Percentiles rank a stretch among this genome's conserved stretches.
Evolutionary conservation across 1,284 basidiomycete species (phyloP).

Genomic region (Leccinum pachyderme): DNA sequence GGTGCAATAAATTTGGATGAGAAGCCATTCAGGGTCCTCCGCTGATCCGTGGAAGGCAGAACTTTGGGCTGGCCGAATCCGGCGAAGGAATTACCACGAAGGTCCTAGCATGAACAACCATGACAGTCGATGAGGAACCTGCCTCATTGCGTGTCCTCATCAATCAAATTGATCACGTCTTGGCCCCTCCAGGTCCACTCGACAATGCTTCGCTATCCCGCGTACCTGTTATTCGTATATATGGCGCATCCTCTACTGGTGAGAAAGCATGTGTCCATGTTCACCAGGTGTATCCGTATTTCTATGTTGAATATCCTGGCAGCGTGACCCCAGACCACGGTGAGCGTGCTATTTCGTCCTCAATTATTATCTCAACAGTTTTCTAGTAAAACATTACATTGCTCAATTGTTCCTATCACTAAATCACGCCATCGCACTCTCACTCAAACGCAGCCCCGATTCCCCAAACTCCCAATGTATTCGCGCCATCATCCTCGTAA

Average conservation of each 20-base stretch:
- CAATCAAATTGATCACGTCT: slow-evolving; percentile 65
- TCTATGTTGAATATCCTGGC: slow-evolving; percentile 69
- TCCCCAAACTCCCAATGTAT: slow-evolving; percentile 58
- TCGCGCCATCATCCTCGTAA: slow-evolving; percentile 80
- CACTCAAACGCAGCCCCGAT: slow-evolving; percentile 62
- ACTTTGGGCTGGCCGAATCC: too few relatives aligned
- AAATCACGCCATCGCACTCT: slow-evolving; percentile 75
- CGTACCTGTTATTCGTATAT: slow-evolving; percentile 85
- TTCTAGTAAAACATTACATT: slow-evolving; percentile 68
- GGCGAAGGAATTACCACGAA: not conserved
- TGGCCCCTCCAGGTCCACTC: slow-evolving; percentile 55
- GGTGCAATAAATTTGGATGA: not conserved
- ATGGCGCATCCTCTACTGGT: slow-evolving; percentile 78
- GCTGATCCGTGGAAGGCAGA: not conserved
- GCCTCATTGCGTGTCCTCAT: slow-evolving; percentile 53
- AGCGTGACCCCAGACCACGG: slow-evolving; percentile 51
- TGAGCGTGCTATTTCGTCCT: slow-evolving; percentile 22
- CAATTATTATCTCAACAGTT: slow-evolving; percentile 2
- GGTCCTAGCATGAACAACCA: not conserved
- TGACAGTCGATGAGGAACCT: slow-evolving; percentile 12
- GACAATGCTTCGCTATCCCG: slow-evolving; percentile 61
- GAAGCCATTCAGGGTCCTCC: not conserved
- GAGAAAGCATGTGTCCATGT: slow-evolving; percentile 85
- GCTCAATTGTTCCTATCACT: slow-evolving; percentile 65
- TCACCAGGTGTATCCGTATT: slow-evolving; percentile 86